Conservation (phyloP, 2,329 filamentous ascomycete genomes). For the Parasarocladium wereldwijsianum region DNA sequence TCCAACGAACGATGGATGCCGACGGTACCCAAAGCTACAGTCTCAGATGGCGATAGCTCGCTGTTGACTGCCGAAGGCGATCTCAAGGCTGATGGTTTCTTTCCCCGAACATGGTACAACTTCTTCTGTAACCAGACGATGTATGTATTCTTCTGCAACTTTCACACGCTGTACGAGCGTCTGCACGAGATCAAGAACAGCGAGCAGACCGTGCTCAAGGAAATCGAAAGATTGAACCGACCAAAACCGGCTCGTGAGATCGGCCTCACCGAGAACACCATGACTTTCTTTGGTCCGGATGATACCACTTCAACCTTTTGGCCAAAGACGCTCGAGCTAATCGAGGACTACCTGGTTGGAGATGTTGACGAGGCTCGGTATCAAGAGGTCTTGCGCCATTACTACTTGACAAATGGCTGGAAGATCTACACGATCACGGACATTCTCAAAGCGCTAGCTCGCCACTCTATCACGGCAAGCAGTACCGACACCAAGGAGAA, state of each 20-base stretch:
- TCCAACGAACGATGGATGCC: slow-evolving; percentile 53
- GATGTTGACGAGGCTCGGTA: slow-evolving; percentile 72
- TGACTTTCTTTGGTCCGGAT: slow-evolving; percentile 60
- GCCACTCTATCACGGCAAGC: slow-evolving; percentile 70
- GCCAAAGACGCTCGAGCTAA: slow-evolving; percentile 67
- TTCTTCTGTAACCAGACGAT: slow-evolving; percentile 86
- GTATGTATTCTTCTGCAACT: slow-evolving; percentile 88
- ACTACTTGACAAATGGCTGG: slow-evolving; percentile 84
- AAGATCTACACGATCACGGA: slow-evolving; percentile 88
- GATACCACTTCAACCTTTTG: slow-evolving; percentile 58
- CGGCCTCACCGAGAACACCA: slow-evolving; percentile 64
- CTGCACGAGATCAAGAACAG: slow-evolving; percentile 72
- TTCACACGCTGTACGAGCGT: slow-evolving; percentile 79
- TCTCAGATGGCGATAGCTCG: slow-evolving; percentile 36
- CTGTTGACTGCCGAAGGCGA: slow-evolving; percentile 43
- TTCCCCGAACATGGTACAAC: slow-evolving; percentile 68
- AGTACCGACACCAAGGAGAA: slow-evolving; percentile 83
- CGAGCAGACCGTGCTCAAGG: slow-evolving; percentile 55
- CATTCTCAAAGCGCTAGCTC: slow-evolving; percentile 65
- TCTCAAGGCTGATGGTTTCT: slow-evolving; percentile 65
- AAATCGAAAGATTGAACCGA: slow-evolving; percentile 58
- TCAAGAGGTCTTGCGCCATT: slow-evolving; percentile 82
- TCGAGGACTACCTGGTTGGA: slow-evolving; percentile 72
- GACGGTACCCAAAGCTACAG: slow-evolving; percentile 39
- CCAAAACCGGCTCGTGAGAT: slow-evolving; percentile 73